Evolutionary conservation across 2,329 filamentous ascomycete genomes (phyloP).

Genomic region (Rhexocercosporidium sp.): DNA sequence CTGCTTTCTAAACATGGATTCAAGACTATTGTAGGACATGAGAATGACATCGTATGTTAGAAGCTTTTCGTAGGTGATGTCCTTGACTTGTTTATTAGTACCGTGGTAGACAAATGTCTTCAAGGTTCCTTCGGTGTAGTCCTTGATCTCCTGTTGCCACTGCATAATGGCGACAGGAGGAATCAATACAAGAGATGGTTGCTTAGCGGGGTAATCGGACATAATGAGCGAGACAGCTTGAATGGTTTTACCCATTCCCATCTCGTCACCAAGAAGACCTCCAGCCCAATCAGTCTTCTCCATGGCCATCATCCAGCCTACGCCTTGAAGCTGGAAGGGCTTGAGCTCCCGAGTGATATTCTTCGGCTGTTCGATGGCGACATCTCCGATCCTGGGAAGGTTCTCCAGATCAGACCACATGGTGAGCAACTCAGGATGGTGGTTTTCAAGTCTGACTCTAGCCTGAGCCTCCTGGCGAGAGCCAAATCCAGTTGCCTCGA

Average conservation of each 20-base stretch:
- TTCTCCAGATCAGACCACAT: conserved; percentile 85
- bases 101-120: conserved; percentile 92
- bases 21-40: conserved; percentile 93
- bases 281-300: conserved; percentile 86
- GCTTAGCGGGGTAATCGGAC: conserved; percentile 88
- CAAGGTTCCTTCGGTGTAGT: conserved; percentile 84
- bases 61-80: conserved; percentile 74
- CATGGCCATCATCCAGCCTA: conserved; percentile 94
- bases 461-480: neutral
- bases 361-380: conserved; percentile 71
- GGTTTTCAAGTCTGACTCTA: conserved; percentile 70
- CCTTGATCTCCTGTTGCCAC: conserved; percentile 82
- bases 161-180: conserved; percentile 96
- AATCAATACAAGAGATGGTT: conserved; percentile 85
- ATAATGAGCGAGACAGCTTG: conserved; percentile 97
- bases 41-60: conserved; percentile 91
- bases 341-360: conserved; percentile 86
- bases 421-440: conserved; percentile 78
- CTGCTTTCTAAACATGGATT: conserved; percentile 91
- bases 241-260: conserved; percentile 99
- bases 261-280: conserved; percentile 92
- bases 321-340: conserved; percentile 89
- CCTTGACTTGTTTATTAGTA: conserved; percentile 82
- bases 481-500: neutral
- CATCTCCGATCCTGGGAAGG: conserved; percentile 67